These are phyloP conservation scores for Botrytis hyacinthi DNA, from an alignment of 2,329 filamentous ascomycete genomes.

Conservation along the genomic window DNA sequence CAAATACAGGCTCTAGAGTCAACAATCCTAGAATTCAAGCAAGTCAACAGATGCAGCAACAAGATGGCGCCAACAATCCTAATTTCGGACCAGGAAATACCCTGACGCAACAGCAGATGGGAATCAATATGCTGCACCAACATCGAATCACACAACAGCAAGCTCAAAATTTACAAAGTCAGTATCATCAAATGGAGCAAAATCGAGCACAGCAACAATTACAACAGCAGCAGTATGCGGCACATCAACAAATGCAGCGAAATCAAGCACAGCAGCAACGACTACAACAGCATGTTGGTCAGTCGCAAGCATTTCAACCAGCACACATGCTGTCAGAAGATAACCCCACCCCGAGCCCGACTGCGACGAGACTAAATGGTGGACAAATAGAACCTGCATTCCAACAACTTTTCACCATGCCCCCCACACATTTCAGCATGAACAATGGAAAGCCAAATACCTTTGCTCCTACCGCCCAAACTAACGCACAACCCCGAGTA, in stretches of 20 bases:
- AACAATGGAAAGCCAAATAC: background rate
- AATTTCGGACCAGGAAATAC: background rate
- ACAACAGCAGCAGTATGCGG: background rate
- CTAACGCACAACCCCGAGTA: conserved; percentile 81
- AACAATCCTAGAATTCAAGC: background rate
- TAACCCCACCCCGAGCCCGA: background rate
- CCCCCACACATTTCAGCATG: background rate
- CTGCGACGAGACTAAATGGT: background rate
- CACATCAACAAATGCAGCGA: background rate
- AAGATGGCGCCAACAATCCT: background rate
- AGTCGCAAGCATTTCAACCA: background rate
- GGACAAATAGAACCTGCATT: background rate
- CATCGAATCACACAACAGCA: background rate
- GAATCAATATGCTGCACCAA: background rate
- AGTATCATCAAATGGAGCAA: background rate
- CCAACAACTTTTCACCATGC: background rate
- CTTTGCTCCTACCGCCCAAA: conserved; percentile 39
- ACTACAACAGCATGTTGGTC: background rate
- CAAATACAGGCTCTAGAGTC: background rate
- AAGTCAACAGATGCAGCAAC: background rate
- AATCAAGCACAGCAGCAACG: background rate
- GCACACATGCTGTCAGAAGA: background rate
- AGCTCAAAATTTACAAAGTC: background rate
- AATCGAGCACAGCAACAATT: background rate
- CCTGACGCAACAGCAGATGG: background rate